phyloP scores from a whole-genome alignment of 352 stramenopile genomes.

The Globisporangium nodosum region DNA sequence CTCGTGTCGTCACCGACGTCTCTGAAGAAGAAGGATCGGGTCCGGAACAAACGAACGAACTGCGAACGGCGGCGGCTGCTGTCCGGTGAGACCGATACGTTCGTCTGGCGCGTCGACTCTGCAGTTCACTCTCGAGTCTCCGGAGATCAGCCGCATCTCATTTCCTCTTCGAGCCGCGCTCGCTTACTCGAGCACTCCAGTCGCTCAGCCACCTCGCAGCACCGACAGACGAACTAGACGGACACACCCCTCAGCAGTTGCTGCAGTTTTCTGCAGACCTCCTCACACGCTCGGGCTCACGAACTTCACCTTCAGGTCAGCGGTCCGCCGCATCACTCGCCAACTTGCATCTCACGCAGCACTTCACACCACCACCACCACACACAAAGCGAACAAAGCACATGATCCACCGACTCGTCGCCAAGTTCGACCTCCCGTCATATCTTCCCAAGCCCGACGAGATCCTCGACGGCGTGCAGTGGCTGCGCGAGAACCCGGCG shows the following conservation, averaged over 20 bases:
- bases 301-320: no score
- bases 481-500: constrained; percentile 60
- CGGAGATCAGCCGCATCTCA: background rate
- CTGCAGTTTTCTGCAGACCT: no score
- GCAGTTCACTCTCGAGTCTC: constrained; percentile 6
- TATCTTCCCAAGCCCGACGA: constrained; percentile 62
- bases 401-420: constrained; percentile 32
- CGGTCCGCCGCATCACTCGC: background rate
- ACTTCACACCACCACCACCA: background rate
- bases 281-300: no score
- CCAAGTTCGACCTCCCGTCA: constrained; percentile 39
- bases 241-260: no score
- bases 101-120: constrained; percentile 17
- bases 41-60: background rate
- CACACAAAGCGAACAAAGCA: background rate
- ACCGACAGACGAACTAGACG: no score
- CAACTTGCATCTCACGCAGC: background rate
- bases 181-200: no score
- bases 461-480: constrained; percentile 56
- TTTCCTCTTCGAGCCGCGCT: background rate
- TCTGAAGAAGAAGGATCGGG: background rate
- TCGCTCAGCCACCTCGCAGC: no score
- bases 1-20: background rate
- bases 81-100: constrained; percentile 4
- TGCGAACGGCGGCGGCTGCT: background rate